Percentiles rank a stretch among this genome's conserved stretches.
phyloP scores from a whole-genome alignment of 345 rosid genomes.

The Eucalyptus lansdowneana region DNA sequence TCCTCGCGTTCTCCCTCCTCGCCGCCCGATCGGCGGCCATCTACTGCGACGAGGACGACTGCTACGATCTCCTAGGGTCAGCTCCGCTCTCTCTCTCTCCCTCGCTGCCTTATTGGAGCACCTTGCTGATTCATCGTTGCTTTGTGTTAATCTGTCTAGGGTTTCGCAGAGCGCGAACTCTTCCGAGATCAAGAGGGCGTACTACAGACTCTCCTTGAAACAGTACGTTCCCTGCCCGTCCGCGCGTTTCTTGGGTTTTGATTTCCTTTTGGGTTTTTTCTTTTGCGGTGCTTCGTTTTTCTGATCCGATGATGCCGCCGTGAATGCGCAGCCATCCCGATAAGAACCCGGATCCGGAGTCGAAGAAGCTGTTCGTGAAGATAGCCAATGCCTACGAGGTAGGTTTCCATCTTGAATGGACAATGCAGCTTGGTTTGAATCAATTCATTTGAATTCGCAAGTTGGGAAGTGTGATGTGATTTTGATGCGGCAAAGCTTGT shows the following conservation, averaged over 20 bases:
- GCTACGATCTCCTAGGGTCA: slow-evolving; percentile 90
- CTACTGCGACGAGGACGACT: slow-evolving; percentile 96
- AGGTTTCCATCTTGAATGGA: slow-evolving; percentile 14
- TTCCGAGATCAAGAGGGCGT: slow-evolving; percentile 93
- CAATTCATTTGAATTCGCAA: not conserved
- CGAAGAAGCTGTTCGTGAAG: slow-evolving; percentile 76
- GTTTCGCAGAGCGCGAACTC: slow-evolving; percentile 80
- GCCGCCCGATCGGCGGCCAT: slow-evolving; percentile 55
- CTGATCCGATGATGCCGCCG: not conserved
- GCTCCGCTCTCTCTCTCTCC: not conserved
- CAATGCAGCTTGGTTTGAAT: not conserved
- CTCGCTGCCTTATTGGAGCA: not conserved
- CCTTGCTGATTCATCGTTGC: not conserved
- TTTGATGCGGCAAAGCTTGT: not conserved
- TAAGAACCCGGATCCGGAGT: slow-evolving; percentile 96
- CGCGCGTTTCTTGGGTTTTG: not conserved
- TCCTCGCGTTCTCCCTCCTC: slow-evolving; percentile 22
- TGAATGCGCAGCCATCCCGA: slow-evolving; percentile 63
- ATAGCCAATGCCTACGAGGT: slow-evolving; percentile 97
- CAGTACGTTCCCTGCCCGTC: slow-evolving; percentile 31
- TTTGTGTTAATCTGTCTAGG: slow-evolving; percentile 13
- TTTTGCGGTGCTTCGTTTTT: not conserved
- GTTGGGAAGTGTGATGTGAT: not conserved
- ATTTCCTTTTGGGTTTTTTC: not conserved
- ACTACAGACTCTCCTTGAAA: slow-evolving; percentile 84